Base-by-base conservation (phyloP, 371 early-diverging fungal species). In the Apophysomyces ossiformis region DNA sequence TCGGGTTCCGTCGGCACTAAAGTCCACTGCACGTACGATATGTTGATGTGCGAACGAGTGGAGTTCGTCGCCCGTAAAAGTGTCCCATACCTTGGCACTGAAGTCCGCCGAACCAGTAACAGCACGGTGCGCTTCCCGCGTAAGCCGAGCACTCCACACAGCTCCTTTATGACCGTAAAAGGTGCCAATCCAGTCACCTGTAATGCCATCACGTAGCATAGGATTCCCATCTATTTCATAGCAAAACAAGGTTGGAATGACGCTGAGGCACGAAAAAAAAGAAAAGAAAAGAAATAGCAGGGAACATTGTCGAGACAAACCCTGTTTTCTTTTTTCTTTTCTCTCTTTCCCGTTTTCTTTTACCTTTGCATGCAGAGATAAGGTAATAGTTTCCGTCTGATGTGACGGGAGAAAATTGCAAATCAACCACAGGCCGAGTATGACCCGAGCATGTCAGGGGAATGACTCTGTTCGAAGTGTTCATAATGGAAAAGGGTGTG, bases 51-150 rank as follows among this genome's bases (percentile, higher is more conserved):
- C 70, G 65, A 93, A 88, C 9, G 93, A 86, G 66, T 85, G 82
- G 9, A 92, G 64, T 38, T 87, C 84, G 39, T 88, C 77, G 5
- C 95, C 96, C 0, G 85, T 87, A 44, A 84, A 82, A 37, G 94
- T 93, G 66, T 93, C 85, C 94, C 94, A 95, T 38, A 94, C 88
- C 73, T 93, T 93, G 69, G 90, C 92, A 46, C 90, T 90, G 73
- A 93, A 93, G 75, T 95, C 95, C n/a, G 93, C 94, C 1, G 94
- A 93, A 18, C 91, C 94, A 0, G 95, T 95, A 7, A 94, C 93
- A 38, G 93, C 93, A 56, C 84, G 82, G 37, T 85, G 76, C 7
- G 94, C 89, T 69, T 91, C 90, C 18, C 82, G 77, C 12, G 87
- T 88, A 54, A 95, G 79, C 57, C 89, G 85, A n/a, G 95, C 92